Evolutionary conservation across 495 filamentous ascomycete species (phyloP), one percentile per base, ranked within the genome.

Genomic region (Neurospora terricola): DNA sequence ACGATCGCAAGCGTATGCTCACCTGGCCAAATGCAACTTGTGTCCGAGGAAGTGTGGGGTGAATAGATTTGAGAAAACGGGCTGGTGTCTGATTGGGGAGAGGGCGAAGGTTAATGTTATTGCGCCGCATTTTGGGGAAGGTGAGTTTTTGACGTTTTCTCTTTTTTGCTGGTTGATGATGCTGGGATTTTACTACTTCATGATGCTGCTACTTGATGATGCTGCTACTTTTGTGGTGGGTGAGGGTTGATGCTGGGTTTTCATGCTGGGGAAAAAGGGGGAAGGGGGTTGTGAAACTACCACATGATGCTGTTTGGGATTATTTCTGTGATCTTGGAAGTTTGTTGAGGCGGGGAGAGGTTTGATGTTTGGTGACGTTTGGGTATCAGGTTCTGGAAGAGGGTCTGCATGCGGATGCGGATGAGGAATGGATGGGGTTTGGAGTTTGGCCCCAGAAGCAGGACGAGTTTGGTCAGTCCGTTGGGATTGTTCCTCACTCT

Each of bases 21-120:
- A 93, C 76, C 82, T 95, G 14, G 80, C 84, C 16, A 88, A 92
- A 69, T 94, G 91, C 81, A 94, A 94, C 75, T 86, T 94, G 30
- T 95, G 91, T 73, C 92, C 92, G 0, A 85, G 91, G 1, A 84
- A 88, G 14, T 94, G 92, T 80, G 87, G 88, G 36, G 90, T 93
- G 23, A 93, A 94, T 78, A 87, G 91, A 34, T 92, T 88, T 72
- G 87, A 92, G 78, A 88, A 82, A 71, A 91, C 90, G 23, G 91
- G 91, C n/a, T 82, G 88, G 76, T 94, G 91, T 76, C 81, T 94
- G 30, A 93, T 93, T 75, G 91, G 91, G 23, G 84, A 89, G 70
- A 89, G 83, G 68, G 91, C 88, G 69, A 93, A 91, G 76, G 90
- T 93, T 72, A 92, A 92, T 73, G 89, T 90, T 27, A 91, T 94